Base-by-base conservation (phyloP, 768 basidiomycete species). In the Amylocystis lapponica region DNA sequence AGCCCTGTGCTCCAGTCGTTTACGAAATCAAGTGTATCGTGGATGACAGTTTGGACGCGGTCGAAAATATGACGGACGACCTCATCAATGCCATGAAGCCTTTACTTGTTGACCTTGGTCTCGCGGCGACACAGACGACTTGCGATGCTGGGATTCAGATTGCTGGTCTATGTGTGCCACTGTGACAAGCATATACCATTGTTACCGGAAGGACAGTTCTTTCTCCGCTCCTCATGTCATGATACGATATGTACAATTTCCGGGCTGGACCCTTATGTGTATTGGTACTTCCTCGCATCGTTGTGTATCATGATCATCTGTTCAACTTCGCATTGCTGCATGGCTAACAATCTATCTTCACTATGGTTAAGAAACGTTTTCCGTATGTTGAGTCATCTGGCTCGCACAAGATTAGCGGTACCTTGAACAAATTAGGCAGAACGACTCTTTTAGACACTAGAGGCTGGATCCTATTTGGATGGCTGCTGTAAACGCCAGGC, bases 11-110 rank as follows among this genome's bases (percentile, higher is more conserved):
- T 31, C 1, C 38, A 85, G 83, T 76, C 49, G 63, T 81, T 8
- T 76, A 78, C 47, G 62, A 76, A 9, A 55, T 81, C 57, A 83
- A 86, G 56, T 83, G 83, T 53, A 46, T 76, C 20, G 39, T 83
- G 25, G 78, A 80, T 50, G 62, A 62, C 3, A 40, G 76, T 21
- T 60, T 83, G 30, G 65, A 84, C 51, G 55, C 57, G 5, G 52
- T 64, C 2, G 76, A 79, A 57, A 68, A 78, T 51, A 25, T 74
- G 13, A 60, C 67, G 13, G 81, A 82, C 51, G 72, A 54, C 7
- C 44, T 67, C 11, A 43, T 79, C 49, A 73, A 75, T 41, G 36
- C 25, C 32, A 2, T 79, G n/a, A 45, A 56, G 23, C 70, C 69
- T 19, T 42, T 66, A 11, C 51, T 80, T 7, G 26, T 47, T 31